A percentile compares a stretch with the other conserved stretches of the same genome.
Evolutionary conservation across 306 rosid genomes (phyloP).

Genomic region (Quercus glauca): DNA sequence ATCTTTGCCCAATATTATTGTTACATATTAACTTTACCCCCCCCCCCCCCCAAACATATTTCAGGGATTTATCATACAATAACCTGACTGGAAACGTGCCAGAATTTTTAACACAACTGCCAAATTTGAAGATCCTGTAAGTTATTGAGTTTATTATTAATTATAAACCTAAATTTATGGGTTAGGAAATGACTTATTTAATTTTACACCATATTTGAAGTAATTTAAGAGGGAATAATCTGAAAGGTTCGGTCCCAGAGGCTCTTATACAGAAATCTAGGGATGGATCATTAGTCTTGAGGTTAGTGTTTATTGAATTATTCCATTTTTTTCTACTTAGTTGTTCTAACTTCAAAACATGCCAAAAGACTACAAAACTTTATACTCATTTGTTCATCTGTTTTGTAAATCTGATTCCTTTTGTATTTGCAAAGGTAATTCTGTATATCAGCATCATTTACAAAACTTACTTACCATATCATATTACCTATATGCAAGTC

Average conservation of each 20-base stretch:
- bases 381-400: too few relatives aligned
- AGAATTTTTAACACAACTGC: conserved; percentile 15
- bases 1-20: too few relatives aligned
- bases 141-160: not conserved
- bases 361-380: too few relatives aligned
- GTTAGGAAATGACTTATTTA: not conserved
- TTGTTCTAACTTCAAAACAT: too few relatives aligned
- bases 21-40: too few relatives aligned
- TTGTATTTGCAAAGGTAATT: too few relatives aligned
- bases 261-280: conserved; percentile 15
- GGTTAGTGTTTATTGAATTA: not conserved
- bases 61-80: conserved; percentile 33
- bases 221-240: conserved; percentile 24
- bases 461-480: too few relatives aligned
- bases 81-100: conserved; percentile 21
- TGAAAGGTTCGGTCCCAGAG: conserved; percentile 23
- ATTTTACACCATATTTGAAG: conserved; percentile 8
- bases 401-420: too few relatives aligned
- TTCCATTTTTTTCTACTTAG: too few relatives aligned
- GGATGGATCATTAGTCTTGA: conserved; percentile 3
- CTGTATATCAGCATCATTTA: too few relatives aligned
- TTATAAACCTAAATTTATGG: not conserved
- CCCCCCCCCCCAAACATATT: not conserved
- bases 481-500: too few relatives aligned
- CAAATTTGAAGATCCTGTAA: conserved; percentile 27